Evolutionary conservation across 2,329 filamentous ascomycete species (phyloP).

Genomic region (Macrophomina tecta): DNA sequence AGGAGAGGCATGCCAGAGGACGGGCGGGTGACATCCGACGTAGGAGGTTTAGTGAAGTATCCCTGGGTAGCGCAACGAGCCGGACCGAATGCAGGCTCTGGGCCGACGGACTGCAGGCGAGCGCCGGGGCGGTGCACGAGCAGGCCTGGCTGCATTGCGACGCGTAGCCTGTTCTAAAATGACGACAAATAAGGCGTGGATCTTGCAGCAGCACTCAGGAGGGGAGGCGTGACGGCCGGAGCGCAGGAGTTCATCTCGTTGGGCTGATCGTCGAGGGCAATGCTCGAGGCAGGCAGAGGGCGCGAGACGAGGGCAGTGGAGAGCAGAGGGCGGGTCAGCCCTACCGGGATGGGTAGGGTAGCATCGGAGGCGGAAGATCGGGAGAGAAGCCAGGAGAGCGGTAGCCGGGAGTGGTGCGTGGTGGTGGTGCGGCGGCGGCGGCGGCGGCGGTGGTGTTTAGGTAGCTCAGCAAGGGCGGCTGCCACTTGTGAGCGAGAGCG

Average conservation of each 20-base stretch:
- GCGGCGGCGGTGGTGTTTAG: neutral
- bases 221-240: neutral
- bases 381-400: slow-evolving; percentile 1
- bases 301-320: neutral
- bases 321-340: slow-evolving; percentile 1
- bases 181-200: neutral
- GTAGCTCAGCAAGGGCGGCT: neutral
- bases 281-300: neutral
- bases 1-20: neutral
- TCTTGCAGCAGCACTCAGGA: neutral
- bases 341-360: neutral
- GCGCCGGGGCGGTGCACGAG: slow-evolving; percentile 4
- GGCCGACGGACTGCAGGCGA: neutral
- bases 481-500: neutral
- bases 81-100: slow-evolving; percentile 12
- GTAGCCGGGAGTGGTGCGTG: neutral
- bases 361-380: neutral
- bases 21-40: slow-evolving; percentile 6
- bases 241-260: too few relatives aligned
- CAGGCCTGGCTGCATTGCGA: slow-evolving; percentile 1
- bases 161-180: neutral
- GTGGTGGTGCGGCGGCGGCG: neutral
- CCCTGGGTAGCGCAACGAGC: slow-evolving; percentile 7
- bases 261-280: too few relatives aligned
- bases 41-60: slow-evolving; percentile 8